Base-by-base conservation (phyloP, 768 basidiomycete species). In the Tylopilus plumbeoviolaceoides region DNA sequence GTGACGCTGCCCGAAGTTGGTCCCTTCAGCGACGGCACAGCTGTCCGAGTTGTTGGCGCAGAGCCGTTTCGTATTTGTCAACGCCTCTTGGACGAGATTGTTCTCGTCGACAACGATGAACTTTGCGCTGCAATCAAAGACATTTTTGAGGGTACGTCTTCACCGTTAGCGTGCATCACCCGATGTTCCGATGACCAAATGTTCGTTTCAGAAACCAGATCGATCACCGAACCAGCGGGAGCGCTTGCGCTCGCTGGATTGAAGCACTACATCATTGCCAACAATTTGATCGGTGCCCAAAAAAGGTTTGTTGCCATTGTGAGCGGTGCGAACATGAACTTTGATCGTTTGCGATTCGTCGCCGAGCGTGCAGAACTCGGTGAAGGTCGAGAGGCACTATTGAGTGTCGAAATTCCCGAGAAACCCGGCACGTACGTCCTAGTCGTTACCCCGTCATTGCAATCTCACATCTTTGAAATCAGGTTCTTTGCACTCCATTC, bases 251-350 rank as follows among this genome's bases (percentile, higher is more conserved):
- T 98, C 35, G 97, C 97, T 17, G 93, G 92, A 11, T 75, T 98
- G 48, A 99, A 98, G 68, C 84, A 82, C 12, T 81, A 95, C 66
- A 93, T 99, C 61, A 58, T 83, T 31, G 72, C 85, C 53, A 91
- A 97, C 69, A 79, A 86, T 47, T 81, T 98, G 31, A 61, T 93
- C 47, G 91, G 90, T 35, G 83, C 89, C 2, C 79, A 87, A 51
- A 91, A 91, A 73, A 85, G 82, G 52, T 97, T 95, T 58, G 95
- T 98, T 28, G 94, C 83, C 6, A 84, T 98, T 48, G 74, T 98
- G 57, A 95, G 91, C 63, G 97, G 97, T 20, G 97, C 95, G 17
- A 98, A 99, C 72, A 97, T 99, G 91, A 98, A 99, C 73, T 99
- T 99, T 70, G 91, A 93, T 64, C 83, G 95, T 40, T 71, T 99